phyloP scores from a whole-genome alignment of 1,284 basidiomycete genomes.

The Puccinia hordei region DNA sequence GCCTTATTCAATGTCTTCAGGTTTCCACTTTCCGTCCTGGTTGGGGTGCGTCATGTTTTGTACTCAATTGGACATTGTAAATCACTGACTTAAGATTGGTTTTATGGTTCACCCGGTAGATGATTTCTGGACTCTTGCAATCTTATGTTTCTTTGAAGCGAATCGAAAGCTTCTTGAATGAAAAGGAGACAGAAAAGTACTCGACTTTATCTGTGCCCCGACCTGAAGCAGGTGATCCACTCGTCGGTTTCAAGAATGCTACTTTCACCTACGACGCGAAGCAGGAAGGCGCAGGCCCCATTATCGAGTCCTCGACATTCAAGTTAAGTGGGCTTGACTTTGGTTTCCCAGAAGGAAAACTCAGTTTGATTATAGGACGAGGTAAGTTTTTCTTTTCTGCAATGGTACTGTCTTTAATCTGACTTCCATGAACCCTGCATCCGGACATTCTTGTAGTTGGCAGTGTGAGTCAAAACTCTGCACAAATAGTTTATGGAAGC shows the following conservation, averaged over 20 bases:
- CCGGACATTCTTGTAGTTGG: background rate
- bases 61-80: background rate
- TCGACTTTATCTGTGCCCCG: constrained; percentile 59
- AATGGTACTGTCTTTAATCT: background rate
- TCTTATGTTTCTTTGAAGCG: constrained; percentile 58
- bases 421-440: background rate
- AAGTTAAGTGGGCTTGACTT: constrained; percentile 58
- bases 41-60: constrained; percentile 16
- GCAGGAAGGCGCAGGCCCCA: constrained; percentile 50
- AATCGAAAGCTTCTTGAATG: constrained; percentile 63
- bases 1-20: constrained; percentile 64
- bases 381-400: constrained; percentile 31
- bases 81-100: background rate
- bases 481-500: background rate
- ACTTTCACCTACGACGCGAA: constrained; percentile 58
- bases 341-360: constrained; percentile 64
- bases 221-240: constrained; percentile 57
- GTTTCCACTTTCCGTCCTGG: constrained; percentile 55
- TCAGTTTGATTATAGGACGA: constrained; percentile 60
- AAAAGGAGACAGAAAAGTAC: constrained; percentile 66
- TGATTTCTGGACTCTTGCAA: constrained; percentile 50
- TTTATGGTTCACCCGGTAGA: constrained; percentile 5
- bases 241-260: constrained; percentile 64
- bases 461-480: background rate
- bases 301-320: constrained; percentile 60